Base-by-base conservation (phyloP, 805 yeast genomes). In the Brettanomyces naardenensis region DNA sequence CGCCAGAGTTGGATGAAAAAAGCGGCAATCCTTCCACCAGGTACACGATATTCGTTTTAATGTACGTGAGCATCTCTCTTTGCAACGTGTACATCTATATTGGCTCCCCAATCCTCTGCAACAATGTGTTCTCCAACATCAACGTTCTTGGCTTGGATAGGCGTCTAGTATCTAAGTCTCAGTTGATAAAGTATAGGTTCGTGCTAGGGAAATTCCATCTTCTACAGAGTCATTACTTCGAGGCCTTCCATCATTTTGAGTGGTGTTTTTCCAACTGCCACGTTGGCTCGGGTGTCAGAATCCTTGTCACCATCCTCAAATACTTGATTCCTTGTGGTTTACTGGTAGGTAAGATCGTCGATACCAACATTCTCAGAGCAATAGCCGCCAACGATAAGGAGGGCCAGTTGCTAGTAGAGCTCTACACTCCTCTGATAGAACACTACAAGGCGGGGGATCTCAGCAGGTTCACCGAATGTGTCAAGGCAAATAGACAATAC, bases 71-170 rank as follows among this genome's bases (percentile, higher is more conserved):
- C 10, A 64, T 65, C 21, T 60, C 64, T 28, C 51, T 78, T 31
- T 76, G 80, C 52, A 61, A 58, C 43, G 58, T 72, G 0, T 78
- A 78, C 51, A 73, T 73, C 50, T 59, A 54, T 28, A 66, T 78
- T 18, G 69, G 65, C 22, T 73, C 71, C 22, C 80, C 82, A 5
- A 61, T 75, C 45, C 56, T 75, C 14, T 78, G 84, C 54, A 67
- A 75, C 26, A 76, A 78, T 46, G 75, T 78, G 28, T 75, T 76
- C 48, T 68, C 79, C 25, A 78, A 77, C 52, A 69, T 78, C 62
- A 73, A 70, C 46, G 71, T 66, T 34, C 64, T 78, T 15, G 59
- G 62, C 19, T 56, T 77, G 28, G 64, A 61, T 28, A 65, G 66
- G 37, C 45, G 44, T 3, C 53, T 60, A n/a, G 74, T 67, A 29